Conservation (phyloP, 345 rosid species). For the Lenwebbia sp. region DNA sequence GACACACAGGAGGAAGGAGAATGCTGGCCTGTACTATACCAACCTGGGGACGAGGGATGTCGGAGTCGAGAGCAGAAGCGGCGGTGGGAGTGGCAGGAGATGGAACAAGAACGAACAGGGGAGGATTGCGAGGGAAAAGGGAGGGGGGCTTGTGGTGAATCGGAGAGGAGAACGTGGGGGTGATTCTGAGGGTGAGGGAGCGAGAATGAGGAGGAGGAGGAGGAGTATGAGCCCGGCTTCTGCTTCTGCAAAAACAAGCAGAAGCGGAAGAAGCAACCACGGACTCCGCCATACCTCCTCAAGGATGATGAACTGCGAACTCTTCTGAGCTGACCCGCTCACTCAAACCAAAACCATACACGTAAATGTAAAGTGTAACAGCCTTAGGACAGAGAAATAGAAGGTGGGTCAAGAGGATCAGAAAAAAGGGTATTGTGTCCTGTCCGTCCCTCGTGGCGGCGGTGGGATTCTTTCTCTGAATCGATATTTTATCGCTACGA, state of each 20-base stretch:
- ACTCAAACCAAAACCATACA: not conserved
- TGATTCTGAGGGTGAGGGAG: not conserved
- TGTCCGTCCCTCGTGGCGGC: not conserved
- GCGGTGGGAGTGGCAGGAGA: not conserved
- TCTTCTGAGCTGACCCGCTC: not conserved
- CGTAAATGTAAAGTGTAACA: not conserved
- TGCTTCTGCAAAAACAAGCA: not conserved
- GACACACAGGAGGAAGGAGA: not conserved
- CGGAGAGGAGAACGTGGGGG: not conserved
- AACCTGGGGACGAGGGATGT: conserved; percentile 47
- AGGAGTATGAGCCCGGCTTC: not conserved
- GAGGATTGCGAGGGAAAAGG: conserved; percentile 23
- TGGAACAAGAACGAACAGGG: not conserved
- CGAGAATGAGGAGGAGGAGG: not conserved
- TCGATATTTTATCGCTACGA: not conserved
- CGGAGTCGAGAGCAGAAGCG: conserved; percentile 39
- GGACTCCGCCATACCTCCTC: not conserved
- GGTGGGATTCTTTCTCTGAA: not conserved
- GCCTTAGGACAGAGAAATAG: not conserved
- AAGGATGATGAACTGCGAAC: not conserved
- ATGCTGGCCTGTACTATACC: not conserved
- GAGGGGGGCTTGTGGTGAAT: not conserved
- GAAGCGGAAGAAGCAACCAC: not conserved
- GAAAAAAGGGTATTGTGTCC: not conserved
- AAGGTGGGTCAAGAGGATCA: not conserved